Conservation (phyloP, 495 filamentous ascomycete species). For the Aspergillus funiculosus region DNA sequence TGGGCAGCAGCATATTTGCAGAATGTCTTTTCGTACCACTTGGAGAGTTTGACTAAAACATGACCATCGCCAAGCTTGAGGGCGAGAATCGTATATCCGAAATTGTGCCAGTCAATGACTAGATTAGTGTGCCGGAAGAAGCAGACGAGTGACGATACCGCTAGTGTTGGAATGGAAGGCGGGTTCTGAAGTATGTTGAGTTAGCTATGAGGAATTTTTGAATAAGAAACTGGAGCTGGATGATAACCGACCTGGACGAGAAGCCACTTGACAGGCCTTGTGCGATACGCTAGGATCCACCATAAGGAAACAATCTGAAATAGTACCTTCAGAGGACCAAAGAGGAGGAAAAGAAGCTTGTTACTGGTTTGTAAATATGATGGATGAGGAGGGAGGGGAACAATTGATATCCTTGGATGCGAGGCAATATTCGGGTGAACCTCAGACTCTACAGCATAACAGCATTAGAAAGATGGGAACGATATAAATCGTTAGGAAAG, state of each 20-base stretch:
- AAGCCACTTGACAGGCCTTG: conserved; percentile 69
- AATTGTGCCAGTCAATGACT: conserved; percentile 98
- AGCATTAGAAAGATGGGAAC: neutral
- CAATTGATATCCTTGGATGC: conserved; percentile 59
- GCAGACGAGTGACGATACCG: conserved; percentile 65
- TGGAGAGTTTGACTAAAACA: conserved; percentile 69
- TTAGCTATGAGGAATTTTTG: neutral
- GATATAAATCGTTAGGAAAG: neutral
- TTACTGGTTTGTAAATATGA: conserved; percentile 57
- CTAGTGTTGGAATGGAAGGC: conserved; percentile 86
- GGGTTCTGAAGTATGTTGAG: conserved; percentile 60
- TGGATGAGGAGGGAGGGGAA: conserved; percentile 60
- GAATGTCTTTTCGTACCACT: conserved; percentile 68
- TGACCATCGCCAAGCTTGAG: conserved; percentile 57
- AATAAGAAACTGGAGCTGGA: neutral
- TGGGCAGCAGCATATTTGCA: conserved; percentile 64
- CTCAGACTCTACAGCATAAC: conserved; percentile 50
- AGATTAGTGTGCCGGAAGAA: conserved; percentile 73
- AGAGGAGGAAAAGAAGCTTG: conserved; percentile 69
- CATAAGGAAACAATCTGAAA: conserved; percentile 70
- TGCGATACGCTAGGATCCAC: conserved; percentile 63
- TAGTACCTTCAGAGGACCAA: conserved; percentile 79
- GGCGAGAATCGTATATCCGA: conserved; percentile 91
- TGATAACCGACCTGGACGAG: conserved; percentile 58
- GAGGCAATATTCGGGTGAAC: conserved; percentile 69